A percentile compares a stretch with the other conserved stretches of the same genome.
These are phyloP conservation scores for Elsinoe fawcettii DNA, from an alignment of 2,329 filamentous ascomycete species.

Conservation along the genomic window DNA sequence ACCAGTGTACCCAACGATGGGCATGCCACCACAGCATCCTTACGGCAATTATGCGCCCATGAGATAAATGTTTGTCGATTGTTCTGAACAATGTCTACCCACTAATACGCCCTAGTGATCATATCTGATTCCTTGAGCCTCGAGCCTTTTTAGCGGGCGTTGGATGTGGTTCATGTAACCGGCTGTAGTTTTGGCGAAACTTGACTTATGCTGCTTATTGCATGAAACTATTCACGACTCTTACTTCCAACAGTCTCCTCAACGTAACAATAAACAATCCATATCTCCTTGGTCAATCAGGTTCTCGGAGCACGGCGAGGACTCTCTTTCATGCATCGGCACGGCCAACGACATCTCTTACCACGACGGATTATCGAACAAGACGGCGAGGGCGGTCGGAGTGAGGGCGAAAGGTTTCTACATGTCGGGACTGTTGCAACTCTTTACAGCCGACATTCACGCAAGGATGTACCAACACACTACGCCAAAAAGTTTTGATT, in stretches of 20 bases:
- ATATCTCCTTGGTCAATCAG: conserved; percentile 5
- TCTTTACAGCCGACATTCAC: not conserved
- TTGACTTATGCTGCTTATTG: conserved; percentile 20
- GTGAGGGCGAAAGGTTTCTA: conserved; percentile 9
- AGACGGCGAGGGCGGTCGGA: not conserved
- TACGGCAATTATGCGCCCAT: conserved; percentile 60
- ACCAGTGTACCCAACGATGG: conserved; percentile 62
- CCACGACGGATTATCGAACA: not conserved
- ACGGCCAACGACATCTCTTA: not conserved
- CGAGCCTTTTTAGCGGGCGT: conserved; percentile 37
- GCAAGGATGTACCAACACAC: conserved; percentile 13
- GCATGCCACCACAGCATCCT: conserved; percentile 54
- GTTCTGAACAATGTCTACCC: not conserved
- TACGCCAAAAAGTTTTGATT: not conserved
- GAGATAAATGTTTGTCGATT: conserved; percentile 45
- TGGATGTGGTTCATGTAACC: conserved; percentile 25
- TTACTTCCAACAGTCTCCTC: conserved; percentile 13
- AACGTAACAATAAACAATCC: conserved; percentile 1
- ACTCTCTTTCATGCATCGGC: not conserved
- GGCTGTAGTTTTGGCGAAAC: conserved; percentile 19
- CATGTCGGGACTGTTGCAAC: conserved; percentile 4
- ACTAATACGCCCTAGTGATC: conserved; percentile 26
- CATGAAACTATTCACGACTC: conserved; percentile 16
- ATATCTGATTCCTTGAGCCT: conserved; percentile 31
- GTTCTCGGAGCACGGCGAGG: conserved; percentile 2